phyloP scores from a whole-genome alignment of 2,329 filamentous ascomycete genomes.

The Beauveria pseudobassiana region DNA sequence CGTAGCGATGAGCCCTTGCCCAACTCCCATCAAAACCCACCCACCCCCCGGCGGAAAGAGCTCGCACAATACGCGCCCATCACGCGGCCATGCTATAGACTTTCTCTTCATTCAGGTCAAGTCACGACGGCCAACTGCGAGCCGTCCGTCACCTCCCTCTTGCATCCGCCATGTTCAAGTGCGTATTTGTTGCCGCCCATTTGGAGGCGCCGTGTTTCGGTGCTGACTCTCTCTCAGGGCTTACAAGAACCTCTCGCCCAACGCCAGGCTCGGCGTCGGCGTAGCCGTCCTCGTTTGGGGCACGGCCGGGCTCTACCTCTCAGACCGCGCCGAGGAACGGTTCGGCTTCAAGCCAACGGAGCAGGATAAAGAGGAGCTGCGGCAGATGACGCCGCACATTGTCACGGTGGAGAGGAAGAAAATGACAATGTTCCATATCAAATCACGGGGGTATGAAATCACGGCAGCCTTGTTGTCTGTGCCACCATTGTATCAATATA shows the following conservation, averaged over 20 bases:
- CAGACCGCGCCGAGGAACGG: conserved; percentile 64
- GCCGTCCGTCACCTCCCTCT: no score
- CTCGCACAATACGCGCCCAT: background rate
- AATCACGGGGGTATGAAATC: background rate
- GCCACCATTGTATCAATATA: background rate
- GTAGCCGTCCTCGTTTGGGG: conserved; percentile 72
- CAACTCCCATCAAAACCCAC: background rate
- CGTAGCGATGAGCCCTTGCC: background rate
- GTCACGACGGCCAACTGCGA: no score
- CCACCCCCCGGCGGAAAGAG: background rate
- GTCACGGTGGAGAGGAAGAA: conserved; percentile 43
- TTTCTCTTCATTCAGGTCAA: no score
- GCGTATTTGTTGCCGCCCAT: no score
- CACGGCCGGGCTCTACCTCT: conserved; percentile 61
- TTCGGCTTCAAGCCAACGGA: conserved; percentile 67
- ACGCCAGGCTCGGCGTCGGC: conserved; percentile 65
- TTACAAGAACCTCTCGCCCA: conserved; percentile 64
- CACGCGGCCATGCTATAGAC: background rate
- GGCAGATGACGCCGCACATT: conserved; percentile 54
- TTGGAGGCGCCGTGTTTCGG: no score
- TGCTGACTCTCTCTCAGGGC: conserved; percentile 34
- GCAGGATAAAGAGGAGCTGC: conserved; percentile 62
- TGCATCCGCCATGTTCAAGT: no score
- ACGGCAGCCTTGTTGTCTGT: background rate
- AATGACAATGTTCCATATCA: background rate